Conservation (phyloP, 352 stramenopile genomes). For the Pythium apleroticum region DNA sequence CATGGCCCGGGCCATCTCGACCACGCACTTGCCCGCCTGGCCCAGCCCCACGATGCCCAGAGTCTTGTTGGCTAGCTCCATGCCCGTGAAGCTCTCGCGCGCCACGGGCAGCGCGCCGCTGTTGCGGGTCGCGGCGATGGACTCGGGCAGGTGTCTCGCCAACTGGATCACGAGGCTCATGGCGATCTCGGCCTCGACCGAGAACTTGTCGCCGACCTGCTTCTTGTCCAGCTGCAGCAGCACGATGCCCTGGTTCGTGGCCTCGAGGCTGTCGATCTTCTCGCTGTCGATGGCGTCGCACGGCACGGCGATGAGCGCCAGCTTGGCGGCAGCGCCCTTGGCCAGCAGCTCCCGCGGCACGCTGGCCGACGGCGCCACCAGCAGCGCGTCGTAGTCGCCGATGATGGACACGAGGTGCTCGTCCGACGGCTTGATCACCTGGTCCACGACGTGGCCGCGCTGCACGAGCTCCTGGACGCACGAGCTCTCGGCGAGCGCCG, state of each 20-base stretch:
- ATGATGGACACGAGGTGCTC: conserved; percentile 35
- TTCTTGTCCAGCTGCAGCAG: conserved; percentile 77
- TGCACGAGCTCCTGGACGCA: conserved; percentile 73
- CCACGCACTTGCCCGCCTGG: conserved; percentile 67
- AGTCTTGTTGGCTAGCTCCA: conserved; percentile 58
- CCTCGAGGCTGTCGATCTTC: conserved; percentile 71
- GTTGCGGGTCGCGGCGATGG: conserved; percentile 40
- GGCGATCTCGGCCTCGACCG: conserved; percentile 71
- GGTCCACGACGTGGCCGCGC: conserved; percentile 63
- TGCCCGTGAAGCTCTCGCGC: conserved; percentile 56
- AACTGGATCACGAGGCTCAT: conserved; percentile 68
- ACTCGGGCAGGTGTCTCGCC: conserved; percentile 53
- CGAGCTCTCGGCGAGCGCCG: conserved; percentile 43
- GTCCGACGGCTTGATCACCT: conserved; percentile 37
- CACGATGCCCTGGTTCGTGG: conserved; percentile 72
- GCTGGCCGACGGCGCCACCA: conserved; percentile 49
- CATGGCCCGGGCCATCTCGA: conserved; percentile 73
- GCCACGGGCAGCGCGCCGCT: conserved; percentile 9
- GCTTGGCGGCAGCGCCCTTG: conserved; percentile 38
- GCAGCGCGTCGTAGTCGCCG: conserved; percentile 58
- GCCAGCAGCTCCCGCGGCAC: conserved; percentile 47
- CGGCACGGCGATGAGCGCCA: conserved; percentile 60
- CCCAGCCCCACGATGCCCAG: conserved; percentile 75
- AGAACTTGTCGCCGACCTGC: conserved; percentile 68
- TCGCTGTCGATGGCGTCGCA: conserved; percentile 57